Evolutionary conservation across 768 basidiomycete species (phyloP).

Genomic region (Psilocybe tampanensis): DNA sequence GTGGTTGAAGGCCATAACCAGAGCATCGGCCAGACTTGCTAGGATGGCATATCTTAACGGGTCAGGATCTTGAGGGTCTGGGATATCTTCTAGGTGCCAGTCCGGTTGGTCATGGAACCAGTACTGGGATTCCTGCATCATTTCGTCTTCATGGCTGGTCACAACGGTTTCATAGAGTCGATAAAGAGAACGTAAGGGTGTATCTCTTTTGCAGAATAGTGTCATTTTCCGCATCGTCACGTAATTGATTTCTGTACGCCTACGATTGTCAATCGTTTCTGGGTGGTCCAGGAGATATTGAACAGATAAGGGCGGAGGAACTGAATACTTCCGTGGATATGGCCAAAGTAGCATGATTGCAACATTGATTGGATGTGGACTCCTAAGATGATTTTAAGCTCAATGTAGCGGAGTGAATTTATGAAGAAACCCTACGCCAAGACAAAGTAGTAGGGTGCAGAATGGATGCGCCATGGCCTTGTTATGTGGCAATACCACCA

Average conservation of each 20-base stretch:
- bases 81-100: conserved; percentile 14
- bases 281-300: not conserved
- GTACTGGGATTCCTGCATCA: conserved; percentile 12
- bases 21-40: conserved; percentile 7
- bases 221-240: conserved; percentile 2
- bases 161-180: conserved; percentile 10
- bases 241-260: conserved; percentile 3
- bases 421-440: too few species aligned
- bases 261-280: conserved; percentile 1
- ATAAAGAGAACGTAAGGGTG: conserved; percentile 11
- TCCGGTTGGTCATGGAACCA: conserved; percentile 9
- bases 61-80: conserved; percentile 12
- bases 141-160: not conserved
- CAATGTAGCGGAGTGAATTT: too few species aligned
- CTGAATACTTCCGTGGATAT: not conserved
- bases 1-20: conserved; percentile 13
- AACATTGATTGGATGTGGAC: not conserved
- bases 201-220: conserved; percentile 9
- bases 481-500: too few species aligned
- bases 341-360: conserved; percentile 9
- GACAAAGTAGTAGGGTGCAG: too few species aligned
- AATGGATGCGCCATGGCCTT: too few species aligned
- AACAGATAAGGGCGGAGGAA: conserved; percentile 6
- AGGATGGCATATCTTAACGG: conserved; percentile 6
- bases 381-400: not conserved